Conservation (phyloP, 2,329 filamentous ascomycete genomes). For the Calonectria fujianensis region DNA sequence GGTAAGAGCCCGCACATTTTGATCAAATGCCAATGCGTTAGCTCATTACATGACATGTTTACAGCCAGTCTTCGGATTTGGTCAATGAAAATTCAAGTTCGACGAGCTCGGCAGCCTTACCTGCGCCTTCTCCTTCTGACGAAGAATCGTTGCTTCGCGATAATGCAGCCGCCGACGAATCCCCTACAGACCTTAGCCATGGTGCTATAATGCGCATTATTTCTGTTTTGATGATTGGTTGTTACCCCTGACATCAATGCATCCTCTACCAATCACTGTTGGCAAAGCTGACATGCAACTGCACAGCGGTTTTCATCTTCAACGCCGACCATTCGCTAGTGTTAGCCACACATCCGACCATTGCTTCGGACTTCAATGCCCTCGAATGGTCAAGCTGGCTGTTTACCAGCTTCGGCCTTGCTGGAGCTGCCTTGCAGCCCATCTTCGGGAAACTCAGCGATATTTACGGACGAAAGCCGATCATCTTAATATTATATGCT, state of each 20-base stretch:
- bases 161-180: background rate
- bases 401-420: constrained; percentile 21
- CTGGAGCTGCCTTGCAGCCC: constrained; percentile 19
- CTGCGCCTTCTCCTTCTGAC: background rate
- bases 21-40: background rate
- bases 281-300: background rate
- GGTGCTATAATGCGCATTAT: constrained; percentile 4
- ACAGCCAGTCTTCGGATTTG: background rate
- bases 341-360: constrained; percentile 18
- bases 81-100: background rate
- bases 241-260: background rate
- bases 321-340: constrained; percentile 28
- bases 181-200: background rate
- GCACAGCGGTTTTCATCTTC: constrained; percentile 17
- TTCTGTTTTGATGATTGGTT: constrained; percentile 13
- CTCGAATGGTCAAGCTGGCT: constrained; percentile 31
- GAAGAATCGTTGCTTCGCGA: constrained; percentile 5
- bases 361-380: constrained; percentile 25
- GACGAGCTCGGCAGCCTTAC: background rate
- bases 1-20: background rate
- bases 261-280: too few species aligned
- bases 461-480: constrained; percentile 19
- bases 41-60: background rate
- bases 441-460: constrained; percentile 28
- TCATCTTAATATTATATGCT: constrained; percentile 25